These are phyloP conservation scores for Candida maesae DNA, from an alignment of 805 yeast species.

Conservation along the genomic window DNA sequence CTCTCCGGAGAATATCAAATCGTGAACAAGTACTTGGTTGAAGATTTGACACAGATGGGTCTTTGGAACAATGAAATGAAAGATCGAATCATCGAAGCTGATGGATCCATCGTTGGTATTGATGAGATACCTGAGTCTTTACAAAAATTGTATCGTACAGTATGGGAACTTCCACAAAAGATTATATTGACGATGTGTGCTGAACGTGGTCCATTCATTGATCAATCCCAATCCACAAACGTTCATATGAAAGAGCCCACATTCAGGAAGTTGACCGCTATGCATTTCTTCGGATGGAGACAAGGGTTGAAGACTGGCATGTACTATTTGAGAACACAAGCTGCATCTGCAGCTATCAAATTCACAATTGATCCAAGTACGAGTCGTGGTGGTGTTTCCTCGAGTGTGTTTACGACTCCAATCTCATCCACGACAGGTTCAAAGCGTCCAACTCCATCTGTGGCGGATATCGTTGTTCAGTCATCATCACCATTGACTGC, in stretches of 20 bases:
- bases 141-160: conserved; percentile 83
- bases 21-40: conserved; percentile 80
- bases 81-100: conserved; percentile 65
- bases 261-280: conserved; percentile 89
- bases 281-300: conserved; percentile 98
- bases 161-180: conserved; percentile 94
- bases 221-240: conserved; percentile 90
- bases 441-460: background rate
- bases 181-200: conserved; percentile 81
- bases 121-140: conserved; percentile 69
- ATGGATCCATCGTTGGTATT: conserved; percentile 84
- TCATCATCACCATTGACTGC: too few relatives aligned
- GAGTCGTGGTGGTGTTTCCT: background rate
- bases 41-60: conserved; percentile 77
- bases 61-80: conserved; percentile 81
- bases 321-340: conserved; percentile 94
- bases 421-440: background rate
- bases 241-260: conserved; percentile 84
- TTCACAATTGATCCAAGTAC: conserved; percentile 48
- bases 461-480: too few relatives aligned
- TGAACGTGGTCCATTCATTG: conserved; percentile 77
- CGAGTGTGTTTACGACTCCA: background rate
- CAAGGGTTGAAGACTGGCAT: conserved; percentile 96
- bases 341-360: conserved; percentile 94
- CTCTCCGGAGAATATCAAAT: conserved; percentile 92